phyloP scores from a whole-genome alignment of 2,329 filamentous ascomycete genomes.

The Colletotrichum sp. region DNA sequence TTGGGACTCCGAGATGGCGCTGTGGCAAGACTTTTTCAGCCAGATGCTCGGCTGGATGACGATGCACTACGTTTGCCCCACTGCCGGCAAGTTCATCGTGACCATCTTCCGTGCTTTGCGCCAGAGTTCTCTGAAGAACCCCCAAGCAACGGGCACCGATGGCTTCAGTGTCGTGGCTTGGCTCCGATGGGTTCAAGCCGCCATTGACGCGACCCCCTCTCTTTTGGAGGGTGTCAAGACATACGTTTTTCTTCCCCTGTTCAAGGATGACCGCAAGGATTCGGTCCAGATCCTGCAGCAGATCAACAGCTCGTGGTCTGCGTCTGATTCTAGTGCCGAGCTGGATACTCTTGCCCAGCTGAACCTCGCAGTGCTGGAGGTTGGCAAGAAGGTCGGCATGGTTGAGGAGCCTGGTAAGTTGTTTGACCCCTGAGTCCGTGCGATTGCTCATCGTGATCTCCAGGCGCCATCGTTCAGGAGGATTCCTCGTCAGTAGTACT shows the following conservation, averaged over 20 bases:
- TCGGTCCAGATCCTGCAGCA: conserved; percentile 63
- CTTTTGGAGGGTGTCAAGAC: conserved; percentile 68
- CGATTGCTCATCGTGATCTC: not conserved
- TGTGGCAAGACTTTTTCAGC: conserved; percentile 57
- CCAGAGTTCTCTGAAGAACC: conserved; percentile 28
- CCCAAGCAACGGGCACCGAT: conserved; percentile 15
- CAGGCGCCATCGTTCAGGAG: conserved; percentile 3
- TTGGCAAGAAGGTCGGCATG: conserved; percentile 72
- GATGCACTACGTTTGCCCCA: conserved; percentile 62
- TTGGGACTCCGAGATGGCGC: conserved; percentile 24
- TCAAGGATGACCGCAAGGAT: conserved; percentile 60
- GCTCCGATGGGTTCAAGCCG: conserved; percentile 61
- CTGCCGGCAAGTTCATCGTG: conserved; percentile 66
- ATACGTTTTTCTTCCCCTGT: conserved; percentile 67
- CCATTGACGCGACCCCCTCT: conserved; percentile 52
- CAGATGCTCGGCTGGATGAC: conserved; percentile 61
- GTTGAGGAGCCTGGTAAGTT: conserved; percentile 68
- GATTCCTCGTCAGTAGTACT: conserved; percentile 33
- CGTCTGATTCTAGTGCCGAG: conserved; percentile 49
- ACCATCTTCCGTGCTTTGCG: conserved; percentile 57
- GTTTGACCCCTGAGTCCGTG: not conserved
- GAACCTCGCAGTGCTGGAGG: conserved; percentile 71
- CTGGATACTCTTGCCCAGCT: conserved; percentile 62
- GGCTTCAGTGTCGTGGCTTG: conserved; percentile 49
- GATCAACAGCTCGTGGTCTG: conserved; percentile 57